phyloP scores from a whole-genome alignment of 2,329 filamentous ascomycete genomes.

The Aureobasidium sp. region DNA sequence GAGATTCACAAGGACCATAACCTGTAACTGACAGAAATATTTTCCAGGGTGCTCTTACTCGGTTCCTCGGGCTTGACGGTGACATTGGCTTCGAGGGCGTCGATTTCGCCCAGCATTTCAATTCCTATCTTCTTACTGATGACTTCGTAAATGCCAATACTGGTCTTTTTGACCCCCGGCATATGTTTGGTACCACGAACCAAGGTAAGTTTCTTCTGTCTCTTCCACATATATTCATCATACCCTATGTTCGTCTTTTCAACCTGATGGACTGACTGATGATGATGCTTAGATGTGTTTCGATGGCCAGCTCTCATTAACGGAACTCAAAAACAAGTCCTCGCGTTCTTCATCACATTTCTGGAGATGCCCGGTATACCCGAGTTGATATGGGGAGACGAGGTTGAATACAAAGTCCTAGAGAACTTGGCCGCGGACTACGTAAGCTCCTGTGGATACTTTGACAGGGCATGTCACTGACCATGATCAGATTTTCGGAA shows the following conservation, averaged over 20 bases:
- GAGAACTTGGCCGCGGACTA: conserved; percentile 58
- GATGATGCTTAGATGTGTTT: conserved; percentile 46
- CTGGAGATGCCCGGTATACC: conserved; percentile 56
- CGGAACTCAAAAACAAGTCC: conserved; percentile 50
- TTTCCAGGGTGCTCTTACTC: conserved; percentile 44
- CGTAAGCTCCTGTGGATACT: background rate
- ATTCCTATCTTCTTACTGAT: conserved; percentile 25
- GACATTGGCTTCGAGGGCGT: conserved; percentile 46
- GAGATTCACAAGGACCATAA: background rate
- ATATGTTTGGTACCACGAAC: conserved; percentile 59
- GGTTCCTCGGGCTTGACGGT: conserved; percentile 55
- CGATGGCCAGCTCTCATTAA: conserved; percentile 54
- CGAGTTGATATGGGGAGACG: conserved; percentile 55
- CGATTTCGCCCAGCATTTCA: conserved; percentile 50
- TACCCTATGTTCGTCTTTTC: background rate
- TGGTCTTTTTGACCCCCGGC: conserved; percentile 55
- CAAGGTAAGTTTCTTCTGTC: conserved; percentile 31
- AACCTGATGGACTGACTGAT: background rate
- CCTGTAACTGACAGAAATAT: too few relatives aligned
- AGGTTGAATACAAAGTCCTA: conserved; percentile 57
- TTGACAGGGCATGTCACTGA: too few relatives aligned
- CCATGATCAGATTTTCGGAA: conserved; percentile 45
- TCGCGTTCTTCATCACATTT: conserved; percentile 53
- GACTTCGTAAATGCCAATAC: conserved; percentile 54
- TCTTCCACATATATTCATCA: too few relatives aligned